Evolutionary conservation across 768 basidiomycete genomes (phyloP).

Genomic region (Termitomyces sp.): DNA sequence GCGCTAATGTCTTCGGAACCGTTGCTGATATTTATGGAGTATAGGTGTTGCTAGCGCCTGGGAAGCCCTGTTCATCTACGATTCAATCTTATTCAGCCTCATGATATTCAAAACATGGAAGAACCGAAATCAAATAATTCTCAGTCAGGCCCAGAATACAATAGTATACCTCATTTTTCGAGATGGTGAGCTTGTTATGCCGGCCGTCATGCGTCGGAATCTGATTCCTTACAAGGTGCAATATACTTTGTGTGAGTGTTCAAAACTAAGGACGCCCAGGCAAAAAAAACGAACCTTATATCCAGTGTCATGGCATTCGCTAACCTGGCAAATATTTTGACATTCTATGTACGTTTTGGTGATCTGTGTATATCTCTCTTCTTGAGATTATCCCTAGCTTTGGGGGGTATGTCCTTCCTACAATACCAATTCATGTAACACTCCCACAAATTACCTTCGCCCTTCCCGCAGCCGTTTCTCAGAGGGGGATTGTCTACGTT

Average conservation of each 20-base stretch:
- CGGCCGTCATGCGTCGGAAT: neutral
- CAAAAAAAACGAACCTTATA: neutral
- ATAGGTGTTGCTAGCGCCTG: constrained; percentile 36
- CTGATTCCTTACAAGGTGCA: constrained; percentile 30
- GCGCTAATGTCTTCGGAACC: neutral
- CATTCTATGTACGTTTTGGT: constrained; percentile 24
- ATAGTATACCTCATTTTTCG: constrained; percentile 38
- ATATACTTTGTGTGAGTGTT: constrained; percentile 50
- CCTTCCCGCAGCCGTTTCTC: constrained; percentile 32
- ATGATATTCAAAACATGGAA: constrained; percentile 42
- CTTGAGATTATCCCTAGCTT: constrained; percentile 15
- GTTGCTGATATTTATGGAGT: neutral
- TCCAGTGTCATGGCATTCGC: constrained; percentile 40
- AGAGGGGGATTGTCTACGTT: constrained; percentile 44
- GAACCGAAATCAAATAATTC: constrained; percentile 21
- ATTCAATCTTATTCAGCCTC: constrained; percentile 41
- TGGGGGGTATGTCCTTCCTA: constrained; percentile 18
- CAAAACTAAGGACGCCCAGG: neutral
- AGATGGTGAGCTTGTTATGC: constrained; percentile 35
- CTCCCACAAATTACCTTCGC: neutral
- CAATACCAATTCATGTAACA: neutral
- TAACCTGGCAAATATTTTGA: neutral
- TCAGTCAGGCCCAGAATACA: constrained; percentile 20
- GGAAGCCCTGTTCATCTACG: constrained; percentile 48
- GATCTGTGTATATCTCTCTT: neutral